Conservation (phyloP, 108 stramenopile species). For the Cyclotella cryptica region DNA sequence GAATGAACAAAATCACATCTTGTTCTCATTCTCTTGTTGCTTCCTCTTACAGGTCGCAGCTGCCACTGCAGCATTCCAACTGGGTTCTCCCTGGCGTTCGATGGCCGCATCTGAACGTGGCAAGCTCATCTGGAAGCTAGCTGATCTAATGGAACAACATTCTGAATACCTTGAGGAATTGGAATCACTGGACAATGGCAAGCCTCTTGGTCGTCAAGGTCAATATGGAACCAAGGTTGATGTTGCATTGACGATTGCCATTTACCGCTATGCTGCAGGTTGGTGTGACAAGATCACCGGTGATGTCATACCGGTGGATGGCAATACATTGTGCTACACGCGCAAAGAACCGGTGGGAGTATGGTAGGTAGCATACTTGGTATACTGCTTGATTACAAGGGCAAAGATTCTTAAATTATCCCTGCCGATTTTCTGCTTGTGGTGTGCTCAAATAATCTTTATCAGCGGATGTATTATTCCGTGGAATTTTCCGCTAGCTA, state of each 20-base stretch:
- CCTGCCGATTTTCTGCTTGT: no score
- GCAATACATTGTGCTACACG: background rate
- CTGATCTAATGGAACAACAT: constrained; percentile 49
- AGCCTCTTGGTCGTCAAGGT: background rate
- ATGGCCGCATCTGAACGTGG: constrained; percentile 41
- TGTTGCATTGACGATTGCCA: constrained; percentile 51
- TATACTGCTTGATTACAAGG: no score
- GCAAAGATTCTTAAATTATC: no score
- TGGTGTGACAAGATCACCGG: constrained; percentile 65
- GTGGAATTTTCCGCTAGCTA: constrained; percentile 83
- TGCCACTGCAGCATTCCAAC: constrained; percentile 46
- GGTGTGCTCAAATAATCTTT: no score
- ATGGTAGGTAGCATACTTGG: no score
- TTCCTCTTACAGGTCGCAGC: constrained; percentile 26
- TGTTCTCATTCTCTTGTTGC: no score
- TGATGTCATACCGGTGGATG: constrained; percentile 33
- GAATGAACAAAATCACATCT: no score
- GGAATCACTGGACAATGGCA: constrained; percentile 49
- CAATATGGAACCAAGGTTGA: constrained; percentile 38
- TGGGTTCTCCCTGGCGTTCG: constrained; percentile 49
- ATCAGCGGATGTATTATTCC: constrained; percentile 69
- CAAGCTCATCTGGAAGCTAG: constrained; percentile 42
- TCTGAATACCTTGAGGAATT: constrained; percentile 37
- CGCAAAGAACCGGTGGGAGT: constrained; percentile 52
- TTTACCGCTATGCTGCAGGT: constrained; percentile 63